Evolutionary conservation across 2,329 filamentous ascomycete species (phyloP).

Genomic region (Fusarium scirpi): DNA sequence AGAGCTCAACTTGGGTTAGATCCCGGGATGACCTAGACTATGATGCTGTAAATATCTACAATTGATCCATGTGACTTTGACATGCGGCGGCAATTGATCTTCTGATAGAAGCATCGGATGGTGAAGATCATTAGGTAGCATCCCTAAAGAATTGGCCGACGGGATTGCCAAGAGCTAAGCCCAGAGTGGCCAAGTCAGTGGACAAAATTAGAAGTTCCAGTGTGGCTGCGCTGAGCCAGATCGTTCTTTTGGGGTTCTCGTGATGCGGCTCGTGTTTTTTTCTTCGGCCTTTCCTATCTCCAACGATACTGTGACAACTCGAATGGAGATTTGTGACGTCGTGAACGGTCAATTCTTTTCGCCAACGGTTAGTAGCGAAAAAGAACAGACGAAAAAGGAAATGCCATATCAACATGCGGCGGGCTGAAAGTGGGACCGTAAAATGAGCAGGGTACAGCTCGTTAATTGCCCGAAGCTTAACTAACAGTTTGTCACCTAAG

Average conservation of each 20-base stretch:
- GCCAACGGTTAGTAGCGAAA: background rate
- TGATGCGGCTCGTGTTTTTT: conserved; percentile 33
- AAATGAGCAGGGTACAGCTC: conserved; percentile 12
- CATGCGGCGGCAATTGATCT: conserved; percentile 3
- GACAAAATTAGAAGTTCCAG: conserved; percentile 39
- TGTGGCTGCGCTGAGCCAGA: conserved; percentile 1
- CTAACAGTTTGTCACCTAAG: background rate
- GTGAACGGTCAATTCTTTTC: conserved; percentile 17
- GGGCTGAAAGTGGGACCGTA: background rate
- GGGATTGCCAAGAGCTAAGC: conserved; percentile 28
- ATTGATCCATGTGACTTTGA: background rate
- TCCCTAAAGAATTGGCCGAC: conserved; percentile 3
- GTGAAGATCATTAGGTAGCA: background rate
- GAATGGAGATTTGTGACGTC: conserved; percentile 18
- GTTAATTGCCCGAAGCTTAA: background rate
- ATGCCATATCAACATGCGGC: conserved; percentile 7
- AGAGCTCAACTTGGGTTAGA: background rate
- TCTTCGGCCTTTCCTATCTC: background rate
- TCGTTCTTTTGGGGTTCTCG: conserved; percentile 17
- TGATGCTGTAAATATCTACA: background rate
- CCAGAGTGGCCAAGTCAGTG: conserved; percentile 25
- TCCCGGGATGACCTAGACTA: conserved; percentile 6
- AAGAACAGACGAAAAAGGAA: background rate
- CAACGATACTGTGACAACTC: background rate
- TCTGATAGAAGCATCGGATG: background rate